Evolutionary conservation across 1,139 yeast species (phyloP).

Genomic region (Geotrichum phurueaensis): DNA sequence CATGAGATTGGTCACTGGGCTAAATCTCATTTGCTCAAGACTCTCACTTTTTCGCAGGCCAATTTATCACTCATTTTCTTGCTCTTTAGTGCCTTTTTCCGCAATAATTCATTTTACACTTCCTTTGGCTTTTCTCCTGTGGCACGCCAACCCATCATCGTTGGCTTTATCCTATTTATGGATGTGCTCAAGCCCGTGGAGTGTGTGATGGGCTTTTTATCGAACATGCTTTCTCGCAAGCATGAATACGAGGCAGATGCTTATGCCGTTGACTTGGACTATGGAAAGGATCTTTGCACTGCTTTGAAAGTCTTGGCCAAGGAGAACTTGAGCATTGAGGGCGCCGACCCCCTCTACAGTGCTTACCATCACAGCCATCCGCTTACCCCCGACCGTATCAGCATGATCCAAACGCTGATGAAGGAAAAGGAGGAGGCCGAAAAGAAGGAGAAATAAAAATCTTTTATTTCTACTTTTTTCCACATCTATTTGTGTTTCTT

Average conservation of each 20-base stretch:
- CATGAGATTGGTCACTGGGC: conserved; percentile 99
- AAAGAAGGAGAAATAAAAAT: conserved; percentile 20
- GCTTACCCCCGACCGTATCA: conserved; percentile 76
- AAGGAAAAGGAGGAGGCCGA: conserved; percentile 11
- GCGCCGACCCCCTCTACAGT: conserved; percentile 84
- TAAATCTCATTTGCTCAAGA: conserved; percentile 71
- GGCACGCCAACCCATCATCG: conserved; percentile 56
- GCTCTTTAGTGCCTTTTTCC: conserved; percentile 70
- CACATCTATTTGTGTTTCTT: not conserved
- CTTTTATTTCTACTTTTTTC: too few species aligned
- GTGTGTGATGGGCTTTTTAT: conserved; percentile 56
- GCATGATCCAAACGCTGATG: conserved; percentile 45
- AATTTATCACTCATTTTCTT: conserved; percentile 63
- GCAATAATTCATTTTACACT: conserved; percentile 66
- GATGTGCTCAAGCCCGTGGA: conserved; percentile 76
- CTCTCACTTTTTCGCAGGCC: conserved; percentile 57
- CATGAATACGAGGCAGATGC: conserved; percentile 92
- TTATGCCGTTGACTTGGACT: conserved; percentile 71
- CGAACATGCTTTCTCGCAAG: conserved; percentile 69
- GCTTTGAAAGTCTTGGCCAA: conserved; percentile 71
- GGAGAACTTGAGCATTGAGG: conserved; percentile 75
- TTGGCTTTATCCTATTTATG: conserved; percentile 62
- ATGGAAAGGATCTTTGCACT: conserved; percentile 57
- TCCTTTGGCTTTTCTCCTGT: conserved; percentile 64
- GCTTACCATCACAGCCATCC: conserved; percentile 91